Conservation (phyloP, 225 moss, liverwort and hornwort genomes). For the Polytrichum commune region DNA sequence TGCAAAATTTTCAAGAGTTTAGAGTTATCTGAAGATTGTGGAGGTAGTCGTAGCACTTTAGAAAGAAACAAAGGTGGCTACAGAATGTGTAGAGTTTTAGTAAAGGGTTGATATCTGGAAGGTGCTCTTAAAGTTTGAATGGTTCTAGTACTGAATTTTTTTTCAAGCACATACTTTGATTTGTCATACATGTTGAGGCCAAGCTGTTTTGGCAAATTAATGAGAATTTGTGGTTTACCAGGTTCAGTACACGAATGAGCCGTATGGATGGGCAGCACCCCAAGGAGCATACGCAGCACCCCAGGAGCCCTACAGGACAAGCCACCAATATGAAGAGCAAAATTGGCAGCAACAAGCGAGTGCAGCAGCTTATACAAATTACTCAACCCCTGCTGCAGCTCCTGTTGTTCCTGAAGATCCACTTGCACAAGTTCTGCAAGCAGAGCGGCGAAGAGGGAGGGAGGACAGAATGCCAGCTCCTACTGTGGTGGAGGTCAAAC, state of each 20-base stretch:
- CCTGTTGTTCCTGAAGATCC: conserved; percentile 36
- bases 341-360: conserved; percentile 42
- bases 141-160: too few relatives aligned
- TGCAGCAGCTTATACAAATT: conserved; percentile 27
- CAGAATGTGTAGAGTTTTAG: too few relatives aligned
- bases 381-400: conserved; percentile 20
- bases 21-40: too few relatives aligned
- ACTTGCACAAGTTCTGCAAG: conserved; percentile 74
- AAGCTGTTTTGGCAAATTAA: too few relatives aligned
- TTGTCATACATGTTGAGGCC: too few relatives aligned
- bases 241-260: conserved; percentile 27
- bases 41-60: too few relatives aligned
- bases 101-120: too few relatives aligned
- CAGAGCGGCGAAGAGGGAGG: conserved; percentile 81
- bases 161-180: too few relatives aligned
- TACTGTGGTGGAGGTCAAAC: conserved; percentile 86
- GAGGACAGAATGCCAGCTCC: conserved; percentile 60
- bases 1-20: too few relatives aligned
- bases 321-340: conserved; percentile 26
- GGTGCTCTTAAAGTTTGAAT: too few relatives aligned
- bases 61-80: too few relatives aligned
- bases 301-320: conserved; percentile 19
- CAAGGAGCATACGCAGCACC: conserved; percentile 10
- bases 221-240: background rate
- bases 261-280: conserved; percentile 30